Conservation (phyloP, 2,329 filamentous ascomycete genomes). For the Exophiala dermatitidis region DNA sequence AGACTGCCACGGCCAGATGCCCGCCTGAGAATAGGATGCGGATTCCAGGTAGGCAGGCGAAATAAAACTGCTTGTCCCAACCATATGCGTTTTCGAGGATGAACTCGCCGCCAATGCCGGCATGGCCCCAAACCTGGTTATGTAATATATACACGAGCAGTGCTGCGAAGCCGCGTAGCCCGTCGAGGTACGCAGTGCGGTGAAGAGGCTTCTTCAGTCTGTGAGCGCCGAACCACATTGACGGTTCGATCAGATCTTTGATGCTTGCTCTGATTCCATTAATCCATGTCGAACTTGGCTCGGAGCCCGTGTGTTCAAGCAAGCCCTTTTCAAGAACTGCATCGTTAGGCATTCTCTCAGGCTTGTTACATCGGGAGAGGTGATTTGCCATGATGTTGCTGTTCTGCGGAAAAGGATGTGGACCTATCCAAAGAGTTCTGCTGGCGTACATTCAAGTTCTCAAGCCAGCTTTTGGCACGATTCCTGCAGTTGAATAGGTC, state of each 20-base stretch:
- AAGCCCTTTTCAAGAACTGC: neutral
- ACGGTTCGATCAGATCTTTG: neutral
- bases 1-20: slow-evolving; percentile 35
- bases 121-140: slow-evolving; percentile 53
- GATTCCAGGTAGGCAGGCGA: slow-evolving; percentile 51
- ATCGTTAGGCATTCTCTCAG: neutral
- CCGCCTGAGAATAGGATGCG: slow-evolving; percentile 54
- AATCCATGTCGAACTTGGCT: neutral
- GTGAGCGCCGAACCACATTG: neutral
- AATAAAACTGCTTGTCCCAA: slow-evolving; percentile 43
- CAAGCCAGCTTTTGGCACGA: too few species aligned
- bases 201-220: neutral
- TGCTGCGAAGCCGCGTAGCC: slow-evolving; percentile 59
- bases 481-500: too few species aligned
- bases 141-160: slow-evolving; percentile 60
- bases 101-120: slow-evolving; percentile 31
- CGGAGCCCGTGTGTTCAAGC: neutral
- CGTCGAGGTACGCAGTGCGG: slow-evolving; percentile 56
- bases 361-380: neutral
- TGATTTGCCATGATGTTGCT: neutral
- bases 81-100: slow-evolving; percentile 50
- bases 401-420: neutral
- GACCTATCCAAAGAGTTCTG: too few species aligned
- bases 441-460: too few species aligned
- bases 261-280: neutral